A percentile compares a stretch with the other conserved stretches of the same genome.
These are phyloP conservation scores for Fusarium sp. DNA, from an alignment of 2,329 filamentous ascomycete genomes.

Conservation along the genomic window DNA sequence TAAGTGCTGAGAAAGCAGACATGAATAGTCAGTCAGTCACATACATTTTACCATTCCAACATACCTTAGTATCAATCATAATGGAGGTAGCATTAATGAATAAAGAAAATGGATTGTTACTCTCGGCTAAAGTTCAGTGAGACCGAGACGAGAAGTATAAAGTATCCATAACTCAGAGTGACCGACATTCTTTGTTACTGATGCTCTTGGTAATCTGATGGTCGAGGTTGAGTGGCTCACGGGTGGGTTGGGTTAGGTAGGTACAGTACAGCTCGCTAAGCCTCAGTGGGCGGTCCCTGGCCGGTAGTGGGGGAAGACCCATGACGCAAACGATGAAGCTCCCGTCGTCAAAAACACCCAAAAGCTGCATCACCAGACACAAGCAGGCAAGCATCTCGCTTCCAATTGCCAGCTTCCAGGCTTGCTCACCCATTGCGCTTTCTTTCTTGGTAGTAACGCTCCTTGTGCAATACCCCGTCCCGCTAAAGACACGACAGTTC, in stretches of 20 bases:
- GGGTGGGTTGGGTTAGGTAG: not conserved
- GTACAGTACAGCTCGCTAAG: conserved; percentile 11
- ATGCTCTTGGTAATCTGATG: not conserved
- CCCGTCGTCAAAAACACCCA: conserved; percentile 14
- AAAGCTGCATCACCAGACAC: conserved; percentile 32
- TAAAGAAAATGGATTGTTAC: not conserved
- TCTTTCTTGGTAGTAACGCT: not conserved
- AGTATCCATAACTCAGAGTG: not conserved
- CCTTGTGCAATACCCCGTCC: not conserved
- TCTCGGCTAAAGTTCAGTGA: not conserved
- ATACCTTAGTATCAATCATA: not conserved
- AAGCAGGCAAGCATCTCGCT: conserved; percentile 13
- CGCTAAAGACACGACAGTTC: not conserved
- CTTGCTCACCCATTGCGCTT: not conserved
- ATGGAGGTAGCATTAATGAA: not conserved
- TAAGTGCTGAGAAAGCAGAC: conserved; percentile 4
- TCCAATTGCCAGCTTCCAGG: conserved; percentile 8
- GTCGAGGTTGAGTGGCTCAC: conserved; percentile 1
- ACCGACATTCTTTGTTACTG: not conserved
- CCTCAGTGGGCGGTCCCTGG: conserved; percentile 13
- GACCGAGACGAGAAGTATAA: too few relatives aligned
- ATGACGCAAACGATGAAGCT: conserved; percentile 39
- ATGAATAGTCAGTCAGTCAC: not conserved
- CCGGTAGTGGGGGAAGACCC: conserved; percentile 7
- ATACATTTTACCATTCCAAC: conserved; percentile 15